Evolutionary conservation across 257 asterid genomes (phyloP), one percentile per base, ranked within the genome.

Genomic region (Capsicum pubescens): DNA sequence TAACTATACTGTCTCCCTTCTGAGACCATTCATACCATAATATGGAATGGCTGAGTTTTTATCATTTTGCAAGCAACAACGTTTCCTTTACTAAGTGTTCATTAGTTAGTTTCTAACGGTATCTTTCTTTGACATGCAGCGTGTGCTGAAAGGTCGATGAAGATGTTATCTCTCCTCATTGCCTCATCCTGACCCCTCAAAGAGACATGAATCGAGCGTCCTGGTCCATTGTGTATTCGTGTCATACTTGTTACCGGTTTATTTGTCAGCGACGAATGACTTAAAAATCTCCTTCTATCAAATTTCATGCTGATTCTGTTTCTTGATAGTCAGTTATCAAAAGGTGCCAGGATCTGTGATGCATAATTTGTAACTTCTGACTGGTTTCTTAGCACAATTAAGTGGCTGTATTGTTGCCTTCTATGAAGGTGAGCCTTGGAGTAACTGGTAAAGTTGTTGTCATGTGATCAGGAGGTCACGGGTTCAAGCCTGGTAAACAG

Each of bases 61-160:
- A 32, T 77, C 50, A 54, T 15, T 26, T 32, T 32, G 32, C 66
- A 13, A 54, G 64, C 26, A 54, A 77, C 15, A 26, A 64, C 44
- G 7, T 54, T 7, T 21, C 61, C 61, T 52, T 52, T 21, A 76
- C 61, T 50, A 13, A 16, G 4, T 21, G 2, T 77, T 35, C 32
- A 54, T 3, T 39, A 39, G 44, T 39, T 39, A 39, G 9, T 54
- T 54, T 74, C 32, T 77, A 55, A 77, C 50, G 4, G 8, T 77
- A 14, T 13, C 46, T 7, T 52, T 39, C 9, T 26, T 32, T 54
- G 50, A 54, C 50, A 54, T 77, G 64, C 82, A 77, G 82, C 82
- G 82, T 42, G 82, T 77, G 9, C 14, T 77, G 10, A 77, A 77
- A 77, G 82, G 82, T 77, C 61, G 82, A 54, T 77, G 82, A 77